phyloP scores from a whole-genome alignment of 495 filamentous ascomycete genomes.

The Aspergillus indologenus region DNA sequence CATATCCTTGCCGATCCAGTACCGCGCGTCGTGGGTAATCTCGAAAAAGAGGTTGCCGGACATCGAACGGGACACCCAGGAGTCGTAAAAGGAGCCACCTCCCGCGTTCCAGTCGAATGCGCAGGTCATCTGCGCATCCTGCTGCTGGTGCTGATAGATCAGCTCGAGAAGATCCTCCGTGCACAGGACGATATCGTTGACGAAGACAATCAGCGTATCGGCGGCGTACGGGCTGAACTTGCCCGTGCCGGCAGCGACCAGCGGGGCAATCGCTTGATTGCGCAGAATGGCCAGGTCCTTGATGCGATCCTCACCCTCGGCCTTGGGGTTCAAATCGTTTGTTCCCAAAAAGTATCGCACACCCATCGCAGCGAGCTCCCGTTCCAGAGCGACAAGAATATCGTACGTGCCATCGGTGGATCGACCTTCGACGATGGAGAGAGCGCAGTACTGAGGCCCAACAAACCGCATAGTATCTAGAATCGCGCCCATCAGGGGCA shows the following conservation, averaged over 20 bases:
- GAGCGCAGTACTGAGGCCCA: constrained; percentile 43
- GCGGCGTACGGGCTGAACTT: constrained; percentile 13
- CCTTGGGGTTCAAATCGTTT: constrained; percentile 35
- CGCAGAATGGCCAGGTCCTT: constrained; percentile 40
- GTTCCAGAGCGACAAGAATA: constrained; percentile 33
- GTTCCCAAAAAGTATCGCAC: constrained; percentile 33
- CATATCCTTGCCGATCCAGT: constrained; percentile 40
- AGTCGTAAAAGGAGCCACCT: constrained; percentile 47
- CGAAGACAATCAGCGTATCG: constrained; percentile 45
- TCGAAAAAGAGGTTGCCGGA: constrained; percentile 50
- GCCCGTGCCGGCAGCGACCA: constrained; percentile 19
- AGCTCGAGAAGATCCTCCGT: constrained; percentile 54
- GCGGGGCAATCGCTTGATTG: constrained; percentile 43
- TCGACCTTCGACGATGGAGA: constrained; percentile 50
- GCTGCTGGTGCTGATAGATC: constrained; percentile 38
- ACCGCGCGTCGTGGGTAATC: constrained; percentile 43
- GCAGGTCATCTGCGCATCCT: constrained; percentile 51
- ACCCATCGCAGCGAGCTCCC: constrained; percentile 32
- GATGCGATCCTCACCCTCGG: constrained; percentile 31
- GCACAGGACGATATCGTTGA: constrained; percentile 50
- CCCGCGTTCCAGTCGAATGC: constrained; percentile 52
- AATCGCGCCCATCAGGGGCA: constrained; percentile 44
- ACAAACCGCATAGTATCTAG: constrained; percentile 47
- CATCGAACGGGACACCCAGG: constrained; percentile 49
- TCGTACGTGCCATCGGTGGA: constrained; percentile 51